phyloP scores from a whole-genome alignment of 202 grass and related monocot species.

The Dendrocalamus latiflorus region DNA sequence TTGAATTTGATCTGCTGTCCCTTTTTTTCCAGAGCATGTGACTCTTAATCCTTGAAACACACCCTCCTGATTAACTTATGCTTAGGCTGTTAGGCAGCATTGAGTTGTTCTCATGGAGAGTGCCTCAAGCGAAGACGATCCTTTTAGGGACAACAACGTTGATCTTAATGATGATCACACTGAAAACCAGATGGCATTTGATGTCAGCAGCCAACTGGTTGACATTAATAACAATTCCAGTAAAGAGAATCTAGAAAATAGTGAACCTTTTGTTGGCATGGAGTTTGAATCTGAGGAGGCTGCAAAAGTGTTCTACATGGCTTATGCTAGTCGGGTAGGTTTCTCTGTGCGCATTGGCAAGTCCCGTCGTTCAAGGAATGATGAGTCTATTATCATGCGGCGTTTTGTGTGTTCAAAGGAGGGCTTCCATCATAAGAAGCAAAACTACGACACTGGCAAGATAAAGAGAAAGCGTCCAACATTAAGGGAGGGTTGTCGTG shows the following conservation, averaged over 20 bases:
- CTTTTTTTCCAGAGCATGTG: background rate
- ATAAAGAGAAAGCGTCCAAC: constrained; percentile 59
- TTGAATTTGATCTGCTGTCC: background rate
- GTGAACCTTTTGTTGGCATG: constrained; percentile 65
- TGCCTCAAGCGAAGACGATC: constrained; percentile 46
- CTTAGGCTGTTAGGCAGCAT: constrained; percentile 11
- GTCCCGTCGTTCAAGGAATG: constrained; percentile 60
- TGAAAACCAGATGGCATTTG: constrained; percentile 40
- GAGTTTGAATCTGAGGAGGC: constrained; percentile 66
- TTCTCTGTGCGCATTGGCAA: constrained; percentile 68
- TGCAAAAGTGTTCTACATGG: constrained; percentile 58
- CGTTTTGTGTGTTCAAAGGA: constrained; percentile 70
- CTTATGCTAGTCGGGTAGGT: no score
- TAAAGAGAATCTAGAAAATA: constrained; percentile 30
- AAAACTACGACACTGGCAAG: constrained; percentile 52
- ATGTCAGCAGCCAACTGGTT: constrained; percentile 27
- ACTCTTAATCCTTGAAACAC: background rate
- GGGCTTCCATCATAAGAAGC: constrained; percentile 59
- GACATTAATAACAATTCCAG: constrained; percentile 17
- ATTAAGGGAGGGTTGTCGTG: constrained; percentile 60
- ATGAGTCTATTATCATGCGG: constrained; percentile 59
- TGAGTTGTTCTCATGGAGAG: constrained; percentile 42
- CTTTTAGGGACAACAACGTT: constrained; percentile 45
- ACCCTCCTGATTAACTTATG: background rate
- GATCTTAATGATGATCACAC: constrained; percentile 52